Conservation (phyloP, 2,329 filamentous ascomycete genomes). For the Cytospora piceae region DNA sequence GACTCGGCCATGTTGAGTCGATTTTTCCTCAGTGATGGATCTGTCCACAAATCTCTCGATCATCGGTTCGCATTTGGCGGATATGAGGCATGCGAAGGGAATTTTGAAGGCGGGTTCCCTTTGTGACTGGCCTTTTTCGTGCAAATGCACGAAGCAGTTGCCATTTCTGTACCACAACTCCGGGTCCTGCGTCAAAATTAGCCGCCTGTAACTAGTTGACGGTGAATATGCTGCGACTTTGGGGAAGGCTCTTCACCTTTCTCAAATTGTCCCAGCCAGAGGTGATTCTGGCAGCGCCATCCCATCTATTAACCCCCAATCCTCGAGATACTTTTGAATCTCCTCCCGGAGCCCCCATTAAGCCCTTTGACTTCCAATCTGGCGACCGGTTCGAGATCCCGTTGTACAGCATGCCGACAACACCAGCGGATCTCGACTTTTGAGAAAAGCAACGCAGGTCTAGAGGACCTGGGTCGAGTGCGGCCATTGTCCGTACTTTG, state of each 20-base stretch:
- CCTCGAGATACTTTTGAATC: slow-evolving; percentile 33
- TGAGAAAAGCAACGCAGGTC: slow-evolving; percentile 15
- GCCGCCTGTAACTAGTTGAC: background rate
- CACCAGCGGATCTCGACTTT: slow-evolving; percentile 23
- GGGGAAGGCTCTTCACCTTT: slow-evolving; percentile 46
- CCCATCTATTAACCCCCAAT: slow-evolving; percentile 52
- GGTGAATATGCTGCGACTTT: background rate
- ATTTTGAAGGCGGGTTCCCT: slow-evolving; percentile 71
- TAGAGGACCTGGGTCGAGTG: slow-evolving; percentile 16
- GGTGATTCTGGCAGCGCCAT: slow-evolving; percentile 51
- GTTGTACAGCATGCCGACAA: slow-evolving; percentile 37
- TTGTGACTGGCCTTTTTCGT: slow-evolving; percentile 65
- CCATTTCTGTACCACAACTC: slow-evolving; percentile 72
- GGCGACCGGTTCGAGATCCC: slow-evolving; percentile 41
- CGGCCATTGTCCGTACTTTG: slow-evolving; percentile 18
- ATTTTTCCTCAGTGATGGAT: slow-evolving; percentile 36
- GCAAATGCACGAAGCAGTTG: slow-evolving; percentile 72
- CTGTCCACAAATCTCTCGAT: slow-evolving; percentile 55
- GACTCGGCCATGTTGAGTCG: slow-evolving; percentile 39
- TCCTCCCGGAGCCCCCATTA: slow-evolving; percentile 38
- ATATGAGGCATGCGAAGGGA: slow-evolving; percentile 60
- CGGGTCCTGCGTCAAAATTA: slow-evolving; percentile 57
- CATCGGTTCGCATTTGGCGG: slow-evolving; percentile 62
- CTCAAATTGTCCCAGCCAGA: slow-evolving; percentile 52
- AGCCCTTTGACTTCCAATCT: slow-evolving; percentile 42